phyloP scores from a whole-genome alignment of 2,329 filamentous ascomycete species.

The Colletotrichum sp. region DNA sequence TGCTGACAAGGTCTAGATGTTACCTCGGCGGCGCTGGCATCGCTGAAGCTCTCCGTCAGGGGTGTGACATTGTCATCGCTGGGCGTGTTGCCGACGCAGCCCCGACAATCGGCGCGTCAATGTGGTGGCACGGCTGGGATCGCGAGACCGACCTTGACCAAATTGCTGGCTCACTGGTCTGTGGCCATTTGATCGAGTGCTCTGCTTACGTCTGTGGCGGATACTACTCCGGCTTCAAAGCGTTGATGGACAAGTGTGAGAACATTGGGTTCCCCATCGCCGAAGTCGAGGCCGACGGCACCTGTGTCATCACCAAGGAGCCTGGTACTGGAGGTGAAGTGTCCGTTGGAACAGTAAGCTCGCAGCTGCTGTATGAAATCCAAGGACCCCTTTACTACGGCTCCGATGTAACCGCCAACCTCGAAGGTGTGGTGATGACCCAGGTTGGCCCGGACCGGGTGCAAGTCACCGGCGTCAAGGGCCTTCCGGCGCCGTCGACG shows the following conservation, averaged over 20 bases:
- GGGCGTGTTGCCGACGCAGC: slow-evolving; percentile 53
- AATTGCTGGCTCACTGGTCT: slow-evolving; percentile 55
- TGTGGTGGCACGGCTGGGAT: slow-evolving; percentile 60
- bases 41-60: slow-evolving; percentile 20
- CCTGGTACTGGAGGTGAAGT: slow-evolving; percentile 27
- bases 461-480: slow-evolving; percentile 36
- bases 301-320: slow-evolving; percentile 30
- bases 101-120: slow-evolving; percentile 60
- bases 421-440: slow-evolving; percentile 44
- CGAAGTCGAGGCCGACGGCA: slow-evolving; percentile 49
- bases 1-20: slow-evolving; percentile 1
- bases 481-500: slow-evolving; percentile 33
- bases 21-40: slow-evolving; percentile 23
- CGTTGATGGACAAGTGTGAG: slow-evolving; percentile 41
- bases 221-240: slow-evolving; percentile 57
- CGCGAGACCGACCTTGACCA: slow-evolving; percentile 52
- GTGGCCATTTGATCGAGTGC: slow-evolving; percentile 60
- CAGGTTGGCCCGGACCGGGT: slow-evolving; percentile 39
- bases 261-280: slow-evolving; percentile 54
- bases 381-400: slow-evolving; percentile 39
- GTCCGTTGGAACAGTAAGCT: slow-evolving; percentile 28
- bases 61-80: slow-evolving; percentile 53
- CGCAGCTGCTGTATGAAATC: slow-evolving; percentile 41
- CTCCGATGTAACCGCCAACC: slow-evolving; percentile 33
- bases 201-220: slow-evolving; percentile 57